Conservation (phyloP, 2,329 filamentous ascomycete genomes). For the Massarina eburnea region DNA sequence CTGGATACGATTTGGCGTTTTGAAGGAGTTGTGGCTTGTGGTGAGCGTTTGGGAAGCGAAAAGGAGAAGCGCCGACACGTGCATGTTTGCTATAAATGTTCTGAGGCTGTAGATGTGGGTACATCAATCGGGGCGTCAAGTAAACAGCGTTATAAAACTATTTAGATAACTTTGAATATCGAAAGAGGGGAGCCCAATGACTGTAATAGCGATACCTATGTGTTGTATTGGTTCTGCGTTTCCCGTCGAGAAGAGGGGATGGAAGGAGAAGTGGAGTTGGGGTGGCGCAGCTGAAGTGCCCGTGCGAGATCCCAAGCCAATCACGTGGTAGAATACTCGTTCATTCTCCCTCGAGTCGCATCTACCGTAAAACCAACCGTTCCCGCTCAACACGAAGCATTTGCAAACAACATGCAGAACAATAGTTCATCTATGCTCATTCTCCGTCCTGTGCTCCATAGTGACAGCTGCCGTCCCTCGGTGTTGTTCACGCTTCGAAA, state of each 20-base stretch:
- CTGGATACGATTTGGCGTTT: not conserved
- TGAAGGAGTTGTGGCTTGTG: not conserved
- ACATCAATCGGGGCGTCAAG: not conserved
- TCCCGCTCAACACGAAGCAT: not conserved
- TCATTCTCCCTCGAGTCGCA: not conserved
- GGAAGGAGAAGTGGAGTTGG: not conserved
- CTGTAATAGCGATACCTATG: not conserved
- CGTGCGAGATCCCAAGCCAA: not conserved
- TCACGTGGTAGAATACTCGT: not conserved
- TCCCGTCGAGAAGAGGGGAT: not conserved
- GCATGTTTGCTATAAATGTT: conserved; percentile 3
- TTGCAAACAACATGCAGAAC: not conserved
- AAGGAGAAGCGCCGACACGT: not conserved
- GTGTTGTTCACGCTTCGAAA: not conserved
- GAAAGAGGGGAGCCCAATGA: not conserved
- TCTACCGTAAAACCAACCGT: not conserved
- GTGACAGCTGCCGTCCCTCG: not conserved
- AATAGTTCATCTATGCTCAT: not conserved
- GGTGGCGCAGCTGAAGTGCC: not conserved
- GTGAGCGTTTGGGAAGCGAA: not conserved
- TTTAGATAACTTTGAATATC: not conserved
- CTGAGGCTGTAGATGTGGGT: not conserved
- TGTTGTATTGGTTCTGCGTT: not conserved
- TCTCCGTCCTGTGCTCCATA: not conserved
- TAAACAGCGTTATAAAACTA: not conserved